These are phyloP conservation scores for Raphanus hybrid DNA, from an alignment of 441 rosid genomes.

Conservation along the genomic window DNA sequence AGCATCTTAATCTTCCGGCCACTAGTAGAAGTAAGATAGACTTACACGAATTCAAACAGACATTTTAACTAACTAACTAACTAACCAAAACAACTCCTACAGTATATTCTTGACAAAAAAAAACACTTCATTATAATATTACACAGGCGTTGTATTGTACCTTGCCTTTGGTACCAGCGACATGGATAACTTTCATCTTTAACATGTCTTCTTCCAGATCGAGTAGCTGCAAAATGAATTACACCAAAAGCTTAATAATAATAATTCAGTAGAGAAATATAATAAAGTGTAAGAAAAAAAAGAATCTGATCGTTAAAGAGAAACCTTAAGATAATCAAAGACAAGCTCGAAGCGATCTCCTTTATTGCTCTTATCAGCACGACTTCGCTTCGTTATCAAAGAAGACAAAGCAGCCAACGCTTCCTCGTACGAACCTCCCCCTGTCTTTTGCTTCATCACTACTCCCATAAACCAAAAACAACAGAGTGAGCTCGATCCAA, in stretches of 20 bases:
- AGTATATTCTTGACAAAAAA: not conserved
- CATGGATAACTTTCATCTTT: constrained; percentile 87
- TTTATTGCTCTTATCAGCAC: constrained; percentile 84
- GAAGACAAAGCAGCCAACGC: constrained; percentile 88
- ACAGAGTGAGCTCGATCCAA: not conserved
- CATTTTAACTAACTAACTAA: not conserved
- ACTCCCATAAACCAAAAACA: not conserved
- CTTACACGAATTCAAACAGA: not conserved
- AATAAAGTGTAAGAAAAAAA: not conserved
- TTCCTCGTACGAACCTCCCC: constrained; percentile 58
- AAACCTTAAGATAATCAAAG: constrained; percentile 83
- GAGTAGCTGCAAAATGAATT: constrained; percentile 53
- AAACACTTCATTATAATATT: too few species aligned
- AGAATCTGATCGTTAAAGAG: not conserved
- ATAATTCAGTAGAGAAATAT: not conserved
- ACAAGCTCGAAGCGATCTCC: constrained; percentile 86
- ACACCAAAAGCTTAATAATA: not conserved
- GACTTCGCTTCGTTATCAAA: constrained; percentile 82
- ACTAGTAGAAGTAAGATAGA: not conserved
- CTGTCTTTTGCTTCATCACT: constrained; percentile 35
- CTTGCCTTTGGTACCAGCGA: constrained; percentile 99
- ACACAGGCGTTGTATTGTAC: constrained; percentile 36
- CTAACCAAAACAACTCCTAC: not conserved
- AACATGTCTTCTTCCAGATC: constrained; percentile 80
- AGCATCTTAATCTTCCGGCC: not conserved